Base-by-base conservation (phyloP, 352 stramenopile genomes). In the Phytopythium kandeliae region DNA sequence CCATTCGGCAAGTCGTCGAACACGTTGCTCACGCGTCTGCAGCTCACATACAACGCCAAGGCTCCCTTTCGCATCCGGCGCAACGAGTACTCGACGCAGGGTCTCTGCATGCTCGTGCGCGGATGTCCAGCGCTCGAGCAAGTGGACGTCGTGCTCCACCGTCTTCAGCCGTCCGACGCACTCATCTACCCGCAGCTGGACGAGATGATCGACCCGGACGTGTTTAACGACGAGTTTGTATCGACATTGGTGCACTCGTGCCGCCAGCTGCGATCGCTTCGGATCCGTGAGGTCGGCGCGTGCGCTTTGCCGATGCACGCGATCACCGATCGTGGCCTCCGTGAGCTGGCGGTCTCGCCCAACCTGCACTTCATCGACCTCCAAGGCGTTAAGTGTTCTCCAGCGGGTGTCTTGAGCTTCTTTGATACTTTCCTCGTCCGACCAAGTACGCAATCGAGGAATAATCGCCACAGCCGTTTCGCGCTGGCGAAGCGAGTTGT, bases 151-250 rank as follows among this genome's bases (percentile, higher is more conserved):
- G 67, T 78, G n/a, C 52, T 78, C 30, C 71, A 81, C 45, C 65
- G 71, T 37, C 42, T 78, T 1, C 67, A 81, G 48, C 61, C 67
- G 22, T 74, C 67, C 17, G 67, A 78, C 15, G 57, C 65, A 16
- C 50, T 78, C 8, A 68, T 81, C 36, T 81, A 81, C 36, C 71
- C 67, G n/a, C 71, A 81, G 37, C 57, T 81, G 33, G 67, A 81
- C 48, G 71, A 81, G 57, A 81, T 81, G 71, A 81, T 81, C 22
- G 71, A 76, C 25, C 56, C 67, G 1, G 58, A 66, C 12, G 71
- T 78, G 25, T 81, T 81, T 35, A 77, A 74, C 28, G 67, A 81
- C 43, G 56, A 63, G 0, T 81, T 81, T 25, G 44, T 71, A 16
- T 2, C 57, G 19, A 51, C 57, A 6, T 54, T 81, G 12, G 50